A percentile compares a stretch with the other conserved stretches of the same genome.
phyloP scores from a whole-genome alignment of 2,329 filamentous ascomycete genomes.

The Teratosphaeria viscida region DNA sequence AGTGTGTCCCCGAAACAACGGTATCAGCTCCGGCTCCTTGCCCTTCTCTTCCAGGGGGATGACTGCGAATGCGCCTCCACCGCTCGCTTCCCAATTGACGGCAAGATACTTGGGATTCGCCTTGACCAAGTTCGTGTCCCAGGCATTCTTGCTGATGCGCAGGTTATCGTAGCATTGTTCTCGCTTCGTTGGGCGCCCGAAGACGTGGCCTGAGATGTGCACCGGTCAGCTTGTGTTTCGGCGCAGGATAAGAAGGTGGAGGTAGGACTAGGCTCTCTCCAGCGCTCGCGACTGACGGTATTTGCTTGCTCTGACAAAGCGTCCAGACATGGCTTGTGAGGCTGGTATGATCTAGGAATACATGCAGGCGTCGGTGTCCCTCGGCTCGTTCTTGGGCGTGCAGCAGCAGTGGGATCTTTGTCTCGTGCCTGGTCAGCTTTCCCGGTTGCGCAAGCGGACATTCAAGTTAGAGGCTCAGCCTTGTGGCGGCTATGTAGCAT shows the following conservation, averaged over 20 bases:
- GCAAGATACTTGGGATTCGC: conserved; percentile 92
- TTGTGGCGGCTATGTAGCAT: background rate
- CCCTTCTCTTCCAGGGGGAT: conserved; percentile 84
- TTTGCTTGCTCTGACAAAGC: conserved; percentile 64
- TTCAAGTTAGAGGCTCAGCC: background rate
- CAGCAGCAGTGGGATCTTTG: background rate
- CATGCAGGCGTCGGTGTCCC: background rate
- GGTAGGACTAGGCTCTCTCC: background rate
- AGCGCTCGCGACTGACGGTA: conserved; percentile 46
- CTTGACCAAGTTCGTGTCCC: conserved; percentile 98
- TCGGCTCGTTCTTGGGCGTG: background rate
- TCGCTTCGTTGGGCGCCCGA: conserved; percentile 89
- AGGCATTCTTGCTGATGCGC: conserved; percentile 93
- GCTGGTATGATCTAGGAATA: background rate
- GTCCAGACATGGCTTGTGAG: conserved; percentile 48
- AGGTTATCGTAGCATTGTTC: conserved; percentile 98
- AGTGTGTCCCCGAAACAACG: conserved; percentile 91
- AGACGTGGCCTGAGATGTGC: conserved; percentile 76
- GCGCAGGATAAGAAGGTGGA: background rate
- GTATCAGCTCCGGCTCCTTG: conserved; percentile 83
- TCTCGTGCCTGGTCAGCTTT: background rate
- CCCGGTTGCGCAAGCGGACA: background rate
- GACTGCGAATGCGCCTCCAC: conserved; percentile 92
- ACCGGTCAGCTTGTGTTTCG: conserved; percentile 10
- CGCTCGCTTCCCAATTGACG: conserved; percentile 96